Percentiles rank a stretch among this genome's conserved stretches.
Evolutionary conservation across 31 red algal genomes (phyloP).

Genomic region (Odonthalia washingtoniensis): DNA sequence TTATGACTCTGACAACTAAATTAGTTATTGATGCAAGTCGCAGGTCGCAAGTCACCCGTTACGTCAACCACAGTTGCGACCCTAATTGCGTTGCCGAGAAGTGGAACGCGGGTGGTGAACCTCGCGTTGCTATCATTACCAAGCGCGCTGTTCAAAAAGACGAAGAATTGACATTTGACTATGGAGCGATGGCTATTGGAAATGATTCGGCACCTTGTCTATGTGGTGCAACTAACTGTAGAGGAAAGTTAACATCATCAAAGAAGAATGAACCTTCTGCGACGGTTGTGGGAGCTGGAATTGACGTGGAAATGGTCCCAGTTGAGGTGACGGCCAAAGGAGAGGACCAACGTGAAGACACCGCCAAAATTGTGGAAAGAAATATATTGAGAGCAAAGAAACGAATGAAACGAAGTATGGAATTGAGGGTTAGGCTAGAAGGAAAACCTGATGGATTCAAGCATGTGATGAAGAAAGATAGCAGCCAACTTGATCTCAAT

Average conservation of each 20-base stretch:
- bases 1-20: slow-evolving; percentile 88
- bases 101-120: slow-evolving; percentile 91
- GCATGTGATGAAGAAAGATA: no score
- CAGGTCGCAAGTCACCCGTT: slow-evolving; percentile 79
- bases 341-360: no score
- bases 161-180: slow-evolving; percentile 90
- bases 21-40: slow-evolving; percentile 90
- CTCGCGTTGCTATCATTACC: slow-evolving; percentile 90
- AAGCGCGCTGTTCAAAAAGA: slow-evolving; percentile 63
- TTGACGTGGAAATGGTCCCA: background rate
- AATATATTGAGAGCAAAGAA: background rate
- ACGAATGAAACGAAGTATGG: background rate
- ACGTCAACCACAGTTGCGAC: slow-evolving; percentile 94
- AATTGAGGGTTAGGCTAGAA: background rate
- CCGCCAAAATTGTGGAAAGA: background rate
- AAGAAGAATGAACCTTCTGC: slow-evolving; percentile 15
- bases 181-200: slow-evolving; percentile 62
- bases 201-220: slow-evolving; percentile 63
- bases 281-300: background rate
- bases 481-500: no score
- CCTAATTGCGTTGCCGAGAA: slow-evolving; percentile 92
- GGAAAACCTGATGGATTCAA: background rate
- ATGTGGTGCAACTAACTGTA: slow-evolving; percentile 61
- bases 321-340: background rate
- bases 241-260: slow-evolving; percentile 49